Evolutionary conservation across 805 yeast species (phyloP), one percentile per base, ranked within the genome.

Genomic region (Candida palmyrensis): DNA sequence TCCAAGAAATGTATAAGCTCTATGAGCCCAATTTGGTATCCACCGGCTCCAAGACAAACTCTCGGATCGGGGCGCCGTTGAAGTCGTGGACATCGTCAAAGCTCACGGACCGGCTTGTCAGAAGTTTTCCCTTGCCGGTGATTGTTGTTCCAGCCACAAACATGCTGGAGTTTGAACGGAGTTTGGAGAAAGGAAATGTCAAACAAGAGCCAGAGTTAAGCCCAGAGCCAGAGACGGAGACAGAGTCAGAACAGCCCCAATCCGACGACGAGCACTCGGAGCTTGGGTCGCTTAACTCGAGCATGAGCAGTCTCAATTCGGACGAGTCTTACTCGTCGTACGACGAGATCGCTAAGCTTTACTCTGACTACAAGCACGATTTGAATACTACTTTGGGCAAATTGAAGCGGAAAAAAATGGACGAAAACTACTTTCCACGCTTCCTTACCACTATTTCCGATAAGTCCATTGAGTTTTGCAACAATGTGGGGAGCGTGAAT

Each of bases 41-140:
- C 5, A 66, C 74, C 2, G 74, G 81, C 10, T 68, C 80, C 1
- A 77, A 77, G 40, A 77, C 77, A 14, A 60, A 54, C 36, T 15
- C 33, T 10, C 47, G 48, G 23, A 51, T 48, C 11, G 54, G 71
- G 26, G 77, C 77, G 1, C 78, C 82, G 2, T 60, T 76, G 16
- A 61, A 71, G 37, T 67, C 80, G 16, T 76, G 87, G 82, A 59
- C 59, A 25, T 73, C 82, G 4, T 71, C 79, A 19, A 73, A 81
- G 42, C 55, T 82, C 25, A 71, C 82, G 16, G 85, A 79, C 48
- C 59, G 84, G 30, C 60, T 80, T 29, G 82, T 81, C 18, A 77
- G 75, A 46, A 73, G 72, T 45, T 77, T 70, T 43, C 77, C 79
- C 3, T 68, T 79, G 11, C 88, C 89, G 0, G 72, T 77, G n/a